These are phyloP conservation scores for Phytopythium ostracodes DNA, from an alignment of 352 stramenopile genomes.

Conservation along the genomic window DNA sequence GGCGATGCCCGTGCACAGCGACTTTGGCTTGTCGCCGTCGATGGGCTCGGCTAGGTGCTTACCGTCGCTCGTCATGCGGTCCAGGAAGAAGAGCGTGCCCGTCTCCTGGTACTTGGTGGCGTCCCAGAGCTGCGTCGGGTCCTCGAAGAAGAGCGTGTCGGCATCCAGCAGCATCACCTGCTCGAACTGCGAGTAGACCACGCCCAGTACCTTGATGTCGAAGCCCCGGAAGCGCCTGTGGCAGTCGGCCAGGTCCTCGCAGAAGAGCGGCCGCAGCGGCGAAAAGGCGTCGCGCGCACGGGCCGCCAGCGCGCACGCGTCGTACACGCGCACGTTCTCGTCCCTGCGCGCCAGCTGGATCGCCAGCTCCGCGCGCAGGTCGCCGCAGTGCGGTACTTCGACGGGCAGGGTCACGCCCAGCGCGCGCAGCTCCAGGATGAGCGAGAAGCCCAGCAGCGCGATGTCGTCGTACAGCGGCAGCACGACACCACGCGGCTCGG, in stretches of 20 bases:
- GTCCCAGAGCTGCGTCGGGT: slow-evolving; percentile 52
- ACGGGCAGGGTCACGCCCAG: slow-evolving; percentile 45
- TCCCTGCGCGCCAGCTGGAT: slow-evolving; percentile 19
- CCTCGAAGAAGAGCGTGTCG: slow-evolving; percentile 58
- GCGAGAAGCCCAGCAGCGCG: slow-evolving; percentile 8
- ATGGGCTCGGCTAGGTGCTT: slow-evolving; percentile 40
- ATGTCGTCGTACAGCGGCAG: slow-evolving; percentile 8
- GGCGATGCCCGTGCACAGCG: slow-evolving; percentile 11
- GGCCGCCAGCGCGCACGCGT: slow-evolving; percentile 45
- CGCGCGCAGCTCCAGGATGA: slow-evolving; percentile 34
- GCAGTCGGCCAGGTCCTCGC: slow-evolving; percentile 37
- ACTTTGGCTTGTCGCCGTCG: slow-evolving; percentile 5
- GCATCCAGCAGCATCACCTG: slow-evolving; percentile 73
- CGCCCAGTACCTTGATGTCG: slow-evolving; percentile 52
- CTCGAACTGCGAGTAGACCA: slow-evolving; percentile 62
- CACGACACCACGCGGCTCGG: slow-evolving; percentile 3
- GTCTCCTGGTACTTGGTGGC: slow-evolving; percentile 42
- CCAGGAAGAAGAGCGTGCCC: slow-evolving; percentile 56
- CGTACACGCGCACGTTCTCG: slow-evolving; percentile 43
- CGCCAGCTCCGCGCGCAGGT: slow-evolving; percentile 41
- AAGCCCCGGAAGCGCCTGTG: slow-evolving; percentile 40
- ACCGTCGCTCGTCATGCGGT: slow-evolving; percentile 34
- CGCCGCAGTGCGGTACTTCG: slow-evolving; percentile 60
- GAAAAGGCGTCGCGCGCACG: slow-evolving; percentile 18
- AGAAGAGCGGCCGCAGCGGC: slow-evolving; percentile 39